Evolutionary conservation across 164 flowering plant genomes (phyloP).

Genomic region (Liriodendron chinense): DNA sequence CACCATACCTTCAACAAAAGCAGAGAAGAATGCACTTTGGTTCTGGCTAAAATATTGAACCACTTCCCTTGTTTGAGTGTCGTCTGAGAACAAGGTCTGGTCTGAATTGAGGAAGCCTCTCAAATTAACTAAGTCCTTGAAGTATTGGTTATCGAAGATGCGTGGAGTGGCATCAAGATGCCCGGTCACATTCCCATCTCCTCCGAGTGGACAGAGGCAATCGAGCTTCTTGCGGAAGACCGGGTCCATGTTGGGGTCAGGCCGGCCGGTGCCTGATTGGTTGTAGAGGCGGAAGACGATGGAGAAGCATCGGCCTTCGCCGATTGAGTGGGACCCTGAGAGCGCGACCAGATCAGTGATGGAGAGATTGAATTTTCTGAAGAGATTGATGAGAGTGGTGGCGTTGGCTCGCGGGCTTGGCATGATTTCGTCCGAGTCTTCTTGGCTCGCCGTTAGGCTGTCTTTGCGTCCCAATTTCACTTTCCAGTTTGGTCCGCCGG

Average conservation of each 20-base stretch:
- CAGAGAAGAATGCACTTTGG: slow-evolving; percentile 51
- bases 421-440: slow-evolving; percentile 72
- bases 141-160: slow-evolving; percentile 77
- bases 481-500: slow-evolving; percentile 88
- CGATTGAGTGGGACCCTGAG: slow-evolving; percentile 91
- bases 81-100: slow-evolving; percentile 50
- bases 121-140: slow-evolving; percentile 70
- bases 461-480: slow-evolving; percentile 77
- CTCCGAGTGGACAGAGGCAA: slow-evolving; percentile 64
- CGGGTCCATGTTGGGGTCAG: slow-evolving; percentile 79
- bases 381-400: slow-evolving; percentile 54
- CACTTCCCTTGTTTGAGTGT: slow-evolving; percentile 36
- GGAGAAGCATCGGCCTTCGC: slow-evolving; percentile 85
- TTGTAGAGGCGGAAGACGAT: slow-evolving; percentile 81
- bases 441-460: slow-evolving; percentile 79
- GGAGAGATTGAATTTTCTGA: slow-evolving; percentile 58
- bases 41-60: slow-evolving; percentile 49
- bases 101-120: slow-evolving; percentile 89
- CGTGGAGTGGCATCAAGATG: slow-evolving; percentile 73
- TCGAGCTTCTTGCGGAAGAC: slow-evolving; percentile 47
- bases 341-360: slow-evolving; percentile 79
- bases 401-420: slow-evolving; percentile 94
- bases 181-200: slow-evolving; percentile 66
- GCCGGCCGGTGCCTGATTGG: slow-evolving; percentile 76
- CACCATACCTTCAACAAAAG: slow-evolving; percentile 78